Evolutionary conservation across 129 eudicot species (phyloP).

Genomic region (Dittrichia graveolens): DNA sequence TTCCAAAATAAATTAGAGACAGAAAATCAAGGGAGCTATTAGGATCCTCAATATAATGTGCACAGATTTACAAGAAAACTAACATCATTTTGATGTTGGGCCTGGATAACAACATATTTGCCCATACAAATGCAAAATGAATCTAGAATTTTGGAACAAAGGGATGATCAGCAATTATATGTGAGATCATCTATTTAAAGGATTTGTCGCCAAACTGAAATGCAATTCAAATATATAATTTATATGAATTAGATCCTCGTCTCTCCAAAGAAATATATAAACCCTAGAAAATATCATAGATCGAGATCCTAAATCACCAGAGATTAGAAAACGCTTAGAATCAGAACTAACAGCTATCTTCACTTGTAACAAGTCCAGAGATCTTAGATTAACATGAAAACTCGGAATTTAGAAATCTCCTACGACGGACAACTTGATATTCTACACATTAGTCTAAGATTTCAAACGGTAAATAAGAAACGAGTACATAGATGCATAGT

Average conservation of each 20-base stretch:
- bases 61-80: background rate
- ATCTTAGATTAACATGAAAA: background rate
- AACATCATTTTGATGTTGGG: too few species aligned
- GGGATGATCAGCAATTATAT: background rate
- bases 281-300: constrained; percentile 35
- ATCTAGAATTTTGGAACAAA: background rate
- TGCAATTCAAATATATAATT: background rate
- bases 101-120: background rate
- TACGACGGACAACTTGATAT: background rate
- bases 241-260: background rate
- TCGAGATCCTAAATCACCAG: constrained; percentile 30
- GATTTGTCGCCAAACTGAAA: background rate
- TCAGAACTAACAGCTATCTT: background rate
- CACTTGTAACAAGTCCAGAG: background rate
- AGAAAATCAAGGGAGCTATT: background rate
- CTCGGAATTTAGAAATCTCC: constrained; percentile 13
- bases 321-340: background rate
- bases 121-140: background rate
- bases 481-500: constrained; percentile 2
- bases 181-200: background rate
- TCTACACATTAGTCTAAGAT: background rate
- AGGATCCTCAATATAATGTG: background rate
- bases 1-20: background rate
- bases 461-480: constrained; percentile 2
- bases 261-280: constrained; percentile 12